phyloP scores from a whole-genome alignment of 2,329 filamentous ascomycete species.

The Knufia petricola region DNA sequence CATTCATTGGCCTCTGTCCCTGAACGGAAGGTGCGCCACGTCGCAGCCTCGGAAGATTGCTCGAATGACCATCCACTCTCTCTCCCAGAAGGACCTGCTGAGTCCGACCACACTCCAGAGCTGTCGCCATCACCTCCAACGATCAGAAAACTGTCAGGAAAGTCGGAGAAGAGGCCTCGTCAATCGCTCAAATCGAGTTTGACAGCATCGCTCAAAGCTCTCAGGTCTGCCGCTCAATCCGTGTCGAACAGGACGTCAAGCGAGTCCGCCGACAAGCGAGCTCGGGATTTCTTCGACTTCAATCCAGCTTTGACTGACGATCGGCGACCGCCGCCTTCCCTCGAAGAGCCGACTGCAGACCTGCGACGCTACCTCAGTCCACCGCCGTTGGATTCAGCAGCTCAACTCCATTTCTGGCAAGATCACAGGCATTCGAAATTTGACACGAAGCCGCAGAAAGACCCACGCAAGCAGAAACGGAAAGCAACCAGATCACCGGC shows the following conservation, averaged over 20 bases:
- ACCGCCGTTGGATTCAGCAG: conserved; percentile 31
- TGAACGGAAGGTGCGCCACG: conserved; percentile 37
- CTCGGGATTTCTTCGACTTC: conserved; percentile 47
- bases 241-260: conserved; percentile 48
- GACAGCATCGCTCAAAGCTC: conserved; percentile 51
- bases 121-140: conserved; percentile 18
- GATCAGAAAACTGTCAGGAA: conserved; percentile 19
- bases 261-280: conserved; percentile 51
- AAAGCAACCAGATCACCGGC: conserved; percentile 11
- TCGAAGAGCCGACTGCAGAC: conserved; percentile 46
- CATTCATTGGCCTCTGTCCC: conserved; percentile 30
- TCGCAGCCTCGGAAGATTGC: conserved; percentile 47
- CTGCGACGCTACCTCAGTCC: conserved; percentile 54
- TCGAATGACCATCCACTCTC: conserved; percentile 49
- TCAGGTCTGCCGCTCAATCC: conserved; percentile 52
- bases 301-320: conserved; percentile 51
- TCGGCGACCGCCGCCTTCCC: conserved; percentile 46
- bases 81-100: conserved; percentile 27
- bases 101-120: conserved; percentile 14
- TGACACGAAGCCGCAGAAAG: conserved; percentile 21
- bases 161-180: conserved; percentile 23
- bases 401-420: conserved; percentile 37
- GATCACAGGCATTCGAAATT: conserved; percentile 25
- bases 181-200: conserved; percentile 53
- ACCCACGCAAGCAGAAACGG: not conserved